phyloP scores from a whole-genome alignment of 371 early-diverging fungal genomes.

The Coemansia sp. region DNA sequence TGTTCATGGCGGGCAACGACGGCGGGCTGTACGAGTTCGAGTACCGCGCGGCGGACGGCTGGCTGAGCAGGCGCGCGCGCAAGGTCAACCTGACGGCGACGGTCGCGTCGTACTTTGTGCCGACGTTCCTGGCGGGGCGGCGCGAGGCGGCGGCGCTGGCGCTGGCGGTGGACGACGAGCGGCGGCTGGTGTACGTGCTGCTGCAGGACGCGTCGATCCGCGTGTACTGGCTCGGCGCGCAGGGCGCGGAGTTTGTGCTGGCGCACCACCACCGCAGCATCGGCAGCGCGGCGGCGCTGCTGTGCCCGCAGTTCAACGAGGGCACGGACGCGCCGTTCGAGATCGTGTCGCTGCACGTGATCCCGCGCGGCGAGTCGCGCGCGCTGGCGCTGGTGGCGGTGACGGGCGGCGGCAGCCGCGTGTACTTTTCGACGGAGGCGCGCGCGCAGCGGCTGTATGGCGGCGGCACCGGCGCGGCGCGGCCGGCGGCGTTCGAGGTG shows the following conservation, averaged over 20 bases:
- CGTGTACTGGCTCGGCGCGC: conserved; percentile 58
- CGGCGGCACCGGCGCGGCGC: background rate
- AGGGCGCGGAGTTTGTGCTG: conserved; percentile 47
- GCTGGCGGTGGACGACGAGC: conserved; percentile 67
- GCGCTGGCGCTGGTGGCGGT: conserved; percentile 67
- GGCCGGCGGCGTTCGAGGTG: conserved; percentile 57
- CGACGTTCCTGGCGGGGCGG: conserved; percentile 56
- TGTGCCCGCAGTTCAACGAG: conserved; percentile 56
- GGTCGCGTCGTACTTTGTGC: conserved; percentile 58
- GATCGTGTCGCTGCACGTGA: conserved; percentile 65
- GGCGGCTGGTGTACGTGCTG: conserved; percentile 71
- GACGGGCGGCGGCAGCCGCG: conserved; percentile 66
- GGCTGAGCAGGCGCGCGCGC: conserved; percentile 75
- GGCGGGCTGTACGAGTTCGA: conserved; percentile 82
- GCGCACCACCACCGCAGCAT: conserved; percentile 53
- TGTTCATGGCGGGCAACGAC: conserved; percentile 81
- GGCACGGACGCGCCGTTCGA: conserved; percentile 54
- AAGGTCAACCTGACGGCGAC: conserved; percentile 64
- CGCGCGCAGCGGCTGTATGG: conserved; percentile 35
- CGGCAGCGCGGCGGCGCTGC: conserved; percentile 52
- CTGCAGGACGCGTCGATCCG: conserved; percentile 67
- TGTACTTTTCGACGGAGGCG: conserved; percentile 64
- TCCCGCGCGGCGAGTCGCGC: conserved; percentile 63
- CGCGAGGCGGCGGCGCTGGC: conserved; percentile 48
- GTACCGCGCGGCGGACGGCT: conserved; percentile 79